phyloP scores from a whole-genome alignment of 331 rosid species.

The Acacia concinna region DNA sequence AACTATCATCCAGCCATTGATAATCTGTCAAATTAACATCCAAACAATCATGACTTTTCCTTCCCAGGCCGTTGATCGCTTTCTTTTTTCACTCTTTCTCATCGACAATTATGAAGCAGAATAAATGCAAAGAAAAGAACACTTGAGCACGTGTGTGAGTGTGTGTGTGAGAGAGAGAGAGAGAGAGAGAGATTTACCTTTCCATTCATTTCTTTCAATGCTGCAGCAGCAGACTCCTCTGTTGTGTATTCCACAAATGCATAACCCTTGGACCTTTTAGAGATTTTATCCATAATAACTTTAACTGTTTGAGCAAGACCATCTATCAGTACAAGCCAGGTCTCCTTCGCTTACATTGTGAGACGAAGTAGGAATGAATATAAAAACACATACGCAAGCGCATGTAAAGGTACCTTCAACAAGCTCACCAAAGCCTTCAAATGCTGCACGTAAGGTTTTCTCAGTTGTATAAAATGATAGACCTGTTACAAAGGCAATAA shows the following conservation, averaged over 20 bases:
- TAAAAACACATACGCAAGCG: neutral
- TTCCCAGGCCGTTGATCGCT: neutral
- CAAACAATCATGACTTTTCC: neutral
- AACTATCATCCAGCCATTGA: slow-evolving; percentile 93
- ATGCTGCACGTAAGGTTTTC: slow-evolving; percentile 85
- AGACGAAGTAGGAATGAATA: slow-evolving; percentile 12
- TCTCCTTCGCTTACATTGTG: neutral
- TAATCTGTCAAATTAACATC: slow-evolving; percentile 40
- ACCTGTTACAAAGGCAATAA: slow-evolving; percentile 46
- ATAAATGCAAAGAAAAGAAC: neutral
- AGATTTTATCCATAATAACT: slow-evolving; percentile 86
- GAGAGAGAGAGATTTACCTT: slow-evolving; percentile 49
- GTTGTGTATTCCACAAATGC: slow-evolving; percentile 86
- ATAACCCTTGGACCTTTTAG: slow-evolving; percentile 93
- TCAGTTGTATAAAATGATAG: slow-evolving; percentile 91
- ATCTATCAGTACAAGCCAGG: slow-evolving; percentile 24
- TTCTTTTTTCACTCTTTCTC: neutral
- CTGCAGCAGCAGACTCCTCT: slow-evolving; percentile 78
- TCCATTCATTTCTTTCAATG: slow-evolving; percentile 91
- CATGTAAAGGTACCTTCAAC: slow-evolving; percentile 60
- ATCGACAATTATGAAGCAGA: slow-evolving; percentile 1
- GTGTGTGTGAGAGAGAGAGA: neutral
- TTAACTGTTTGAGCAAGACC: slow-evolving; percentile 54
- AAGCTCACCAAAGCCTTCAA: slow-evolving; percentile 85
- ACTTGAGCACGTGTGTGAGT: neutral